Percentiles rank a stretch among this genome's conserved stretches.
Evolutionary conservation across 192 early-diverging fungal species (phyloP).

Genomic region (Diversispora eburnea): DNA sequence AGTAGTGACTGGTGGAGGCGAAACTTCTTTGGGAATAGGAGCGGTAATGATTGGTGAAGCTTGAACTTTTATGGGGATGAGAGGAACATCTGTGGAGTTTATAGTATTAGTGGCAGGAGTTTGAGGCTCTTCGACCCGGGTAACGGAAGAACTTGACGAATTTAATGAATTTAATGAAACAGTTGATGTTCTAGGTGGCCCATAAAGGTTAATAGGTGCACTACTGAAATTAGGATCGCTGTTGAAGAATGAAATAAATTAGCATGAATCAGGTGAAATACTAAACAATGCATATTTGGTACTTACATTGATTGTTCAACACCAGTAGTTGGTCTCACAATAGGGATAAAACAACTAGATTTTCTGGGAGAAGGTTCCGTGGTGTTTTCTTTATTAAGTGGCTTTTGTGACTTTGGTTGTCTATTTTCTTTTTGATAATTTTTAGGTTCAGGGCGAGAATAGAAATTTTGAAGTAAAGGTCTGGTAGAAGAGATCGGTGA

Average conservation of each 20-base stretch:
- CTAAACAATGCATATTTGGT: not conserved
- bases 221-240: not conserved
- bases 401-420: no score
- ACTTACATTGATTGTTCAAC: not conserved
- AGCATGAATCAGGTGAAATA: no score
- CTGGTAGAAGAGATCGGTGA: conserved; percentile 4
- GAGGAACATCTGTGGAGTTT: no score
- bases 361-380: not conserved
- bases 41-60: no score
- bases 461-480: conserved; percentile 40
- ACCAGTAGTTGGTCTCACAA: not conserved
- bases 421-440: no score
- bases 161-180: not conserved
- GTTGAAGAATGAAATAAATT: no score
- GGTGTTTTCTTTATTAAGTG: no score
- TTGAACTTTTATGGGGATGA: no score
- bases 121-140: no score
- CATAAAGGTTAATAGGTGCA: not conserved
- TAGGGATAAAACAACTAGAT: not conserved
- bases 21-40: not conserved
- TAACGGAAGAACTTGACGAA: no score
- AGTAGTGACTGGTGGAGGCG: not conserved
- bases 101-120: no score
- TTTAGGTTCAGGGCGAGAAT: conserved; percentile 23
- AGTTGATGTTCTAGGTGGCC: not conserved